Conservation (phyloP, 192 early-diverging fungal genomes). For the Backusella luteola region DNA sequence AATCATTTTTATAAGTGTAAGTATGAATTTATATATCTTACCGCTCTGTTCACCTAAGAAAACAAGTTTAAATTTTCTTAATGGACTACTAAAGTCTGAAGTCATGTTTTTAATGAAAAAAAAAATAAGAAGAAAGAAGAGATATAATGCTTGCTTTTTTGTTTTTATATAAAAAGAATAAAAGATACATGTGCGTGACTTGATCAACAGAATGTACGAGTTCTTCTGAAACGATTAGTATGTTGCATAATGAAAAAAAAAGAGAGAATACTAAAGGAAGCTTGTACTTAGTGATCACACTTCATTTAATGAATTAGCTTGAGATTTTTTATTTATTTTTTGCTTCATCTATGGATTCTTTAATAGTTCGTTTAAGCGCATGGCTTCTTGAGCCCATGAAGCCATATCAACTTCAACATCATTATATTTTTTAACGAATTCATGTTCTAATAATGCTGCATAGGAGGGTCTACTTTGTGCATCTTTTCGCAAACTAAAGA, state of each 20-base stretch:
- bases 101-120: neutral
- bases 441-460: slow-evolving; percentile 68
- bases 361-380: too few species aligned
- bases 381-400: slow-evolving; percentile 68
- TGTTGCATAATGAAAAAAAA: slow-evolving; percentile 2
- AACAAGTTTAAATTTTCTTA: slow-evolving; percentile 96
- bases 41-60: slow-evolving; percentile 99
- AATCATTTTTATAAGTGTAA: neutral
- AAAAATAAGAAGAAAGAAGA: neutral
- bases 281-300: neutral
- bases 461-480: slow-evolving; percentile 74
- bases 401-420: slow-evolving; percentile 74
- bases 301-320: slow-evolving; percentile 6
- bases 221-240: neutral
- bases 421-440: slow-evolving; percentile 69
- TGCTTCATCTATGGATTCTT: slow-evolving; percentile 24
- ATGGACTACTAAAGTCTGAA: slow-evolving; percentile 50
- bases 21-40: slow-evolving; percentile 37
- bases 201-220: neutral
- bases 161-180: neutral
- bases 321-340: slow-evolving; percentile 7
- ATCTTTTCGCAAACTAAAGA: slow-evolving; percentile 62
- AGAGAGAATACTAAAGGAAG: neutral
- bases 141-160: neutral
- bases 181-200: neutral